Evolutionary conservation across 441 rosid species (phyloP), one percentile per base, ranked within the genome.

Genomic region (Geranium incanum): DNA sequence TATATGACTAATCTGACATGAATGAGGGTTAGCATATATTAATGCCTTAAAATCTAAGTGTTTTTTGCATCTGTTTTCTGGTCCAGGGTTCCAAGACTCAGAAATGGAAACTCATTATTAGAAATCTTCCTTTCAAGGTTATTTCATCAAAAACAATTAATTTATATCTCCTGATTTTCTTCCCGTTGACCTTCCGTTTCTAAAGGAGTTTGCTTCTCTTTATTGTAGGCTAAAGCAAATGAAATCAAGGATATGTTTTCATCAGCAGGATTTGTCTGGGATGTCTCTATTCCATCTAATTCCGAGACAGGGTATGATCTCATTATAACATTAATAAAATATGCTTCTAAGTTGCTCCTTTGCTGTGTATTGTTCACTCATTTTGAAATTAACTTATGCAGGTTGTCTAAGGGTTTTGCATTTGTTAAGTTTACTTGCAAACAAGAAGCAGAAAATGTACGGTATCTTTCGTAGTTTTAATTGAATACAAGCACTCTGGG

Each of bases 41-140:
- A 62, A 9, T 23, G 66, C 67, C 38, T 37, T 63, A 21, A 12
- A 48, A 59, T 73, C 57, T 70, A 74, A 71, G 67, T 50, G 43
- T 37, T 39, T 74, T 70, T 28, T 72, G 37, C 36, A 11, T 70
- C 74, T 13, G 75, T n/a, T 75, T 81, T 71, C 21, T 73, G 78
- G 69, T 38, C n/a, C 86, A 94, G 96, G 97, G 99, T 73, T 88
- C 95, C 73, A 94, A 92, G 88, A 87, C 92, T 80, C 95, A 88
- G 81, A 94, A 92, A 83, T 94, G 99, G 99, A 94, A 94, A 76
- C 84, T 94, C 71, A 92, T 94, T 72, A 71, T 90, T 76, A 86
- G 99, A 80, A 92, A 90, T 77, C 92, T 92, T 72, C 97, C 97
- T 66, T 94, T 92, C 83, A 83, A 88, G 99, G 99, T 90, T 75